Percentiles rank a stretch among this genome's conserved stretches.
Evolutionary conservation across 495 filamentous ascomycete genomes (phyloP).

Genomic region (Sordaria brevicollis): DNA sequence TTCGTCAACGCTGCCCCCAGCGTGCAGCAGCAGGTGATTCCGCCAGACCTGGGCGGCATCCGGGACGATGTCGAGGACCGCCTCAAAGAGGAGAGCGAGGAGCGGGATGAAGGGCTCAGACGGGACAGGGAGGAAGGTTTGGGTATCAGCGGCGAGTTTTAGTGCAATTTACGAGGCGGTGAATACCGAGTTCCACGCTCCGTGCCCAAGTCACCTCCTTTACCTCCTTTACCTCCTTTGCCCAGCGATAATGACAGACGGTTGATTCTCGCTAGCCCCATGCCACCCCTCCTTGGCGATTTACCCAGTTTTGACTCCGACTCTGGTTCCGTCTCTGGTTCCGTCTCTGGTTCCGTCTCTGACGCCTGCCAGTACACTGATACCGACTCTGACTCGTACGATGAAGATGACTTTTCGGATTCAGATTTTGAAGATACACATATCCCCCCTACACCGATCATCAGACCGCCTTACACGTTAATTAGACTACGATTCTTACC

Average conservation of each 20-base stretch:
- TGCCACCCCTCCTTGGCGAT: not conserved
- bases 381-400: not conserved
- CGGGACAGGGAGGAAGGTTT: slow-evolving; percentile 31
- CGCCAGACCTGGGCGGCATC: slow-evolving; percentile 61
- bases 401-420: not conserved
- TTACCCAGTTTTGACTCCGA: not conserved
- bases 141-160: slow-evolving; percentile 32
- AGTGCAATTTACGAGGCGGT: not conserved
- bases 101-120: slow-evolving; percentile 42
- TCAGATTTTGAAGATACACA: not conserved
- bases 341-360: not conserved
- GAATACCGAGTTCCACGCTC: not conserved
- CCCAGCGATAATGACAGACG: not conserved
- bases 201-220: not conserved
- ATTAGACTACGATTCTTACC: no score
- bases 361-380: not conserved
- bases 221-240: not conserved
- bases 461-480: no score
- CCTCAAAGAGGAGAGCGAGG: slow-evolving; percentile 59
- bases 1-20: slow-evolving; percentile 80
- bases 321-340: not conserved
- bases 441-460: not conserved
- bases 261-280: not conserved
- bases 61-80: slow-evolving; percentile 72
- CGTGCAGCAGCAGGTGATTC: slow-evolving; percentile 74